Base-by-base conservation (phyloP, 1,139 yeast species). In the Yamadazyma membranifaciens region DNA sequence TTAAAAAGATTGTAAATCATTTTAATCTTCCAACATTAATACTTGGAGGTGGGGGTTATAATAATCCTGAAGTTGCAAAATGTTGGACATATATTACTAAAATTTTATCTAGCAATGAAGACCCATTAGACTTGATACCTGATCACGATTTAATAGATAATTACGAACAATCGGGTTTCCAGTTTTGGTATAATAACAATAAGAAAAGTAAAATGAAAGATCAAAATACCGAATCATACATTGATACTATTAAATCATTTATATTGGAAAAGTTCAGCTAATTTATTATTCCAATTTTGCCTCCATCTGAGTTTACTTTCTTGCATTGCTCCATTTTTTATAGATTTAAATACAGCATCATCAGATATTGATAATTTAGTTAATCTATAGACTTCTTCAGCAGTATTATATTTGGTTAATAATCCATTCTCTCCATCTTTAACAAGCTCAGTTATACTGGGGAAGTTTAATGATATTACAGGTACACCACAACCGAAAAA, bases 401-500 rank as follows among this genome's bases (percentile, higher is more conserved):
- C 28, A 10, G 24, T 27, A 14, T 35, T 35, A 5, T 12, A 9
- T 12, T 31, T 16, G 3, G 32, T 56, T 2, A 76, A 52, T 33
- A 71, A 49, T 9, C 82, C 85, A 50, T 78, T 77, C 1, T 54
- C 54, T 0, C 62, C 62, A 34, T 74, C 62, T 36, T 65, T 59
- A 2, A 84, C 85, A 39, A 84, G 59, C 52, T 84, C 92, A 9
- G 66, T 65, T 16, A 86, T 73, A 7, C 96, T 94, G 0, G 85
- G 81, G 58, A 87, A 92, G 31, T 73, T 67, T 42, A 91, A 67
- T 0, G 96, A 80, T 3, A 91, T 69, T 0, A 89, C 98, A 1
- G 98, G 99, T 6, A 92, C 69, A 0, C 98, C 98, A 48, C 95
- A 87, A 0, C 98, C 98, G 69, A 91, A 91, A 76, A 92, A 83